Evolutionary conservation across 2,329 filamentous ascomycete species (phyloP), one percentile per base, ranked within the genome.

Genomic region (Penicillium paneum): DNA sequence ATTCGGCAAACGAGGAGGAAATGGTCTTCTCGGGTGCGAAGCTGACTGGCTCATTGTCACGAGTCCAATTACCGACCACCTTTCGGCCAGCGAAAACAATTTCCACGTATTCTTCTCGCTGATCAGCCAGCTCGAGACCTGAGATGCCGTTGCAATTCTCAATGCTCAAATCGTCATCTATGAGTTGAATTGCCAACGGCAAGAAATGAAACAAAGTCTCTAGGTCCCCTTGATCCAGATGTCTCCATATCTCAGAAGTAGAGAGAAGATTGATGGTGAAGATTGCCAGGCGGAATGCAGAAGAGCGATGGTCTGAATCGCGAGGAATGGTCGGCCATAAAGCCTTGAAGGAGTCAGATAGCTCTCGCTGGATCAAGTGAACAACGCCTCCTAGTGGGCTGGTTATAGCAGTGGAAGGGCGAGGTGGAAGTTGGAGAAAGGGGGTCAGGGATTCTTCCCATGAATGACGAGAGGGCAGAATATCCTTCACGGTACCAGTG

Each of bases 221-320:
- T 24, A 69, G 64, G 46, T 70, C 58, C 39, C 71, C 68, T 40
- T 69, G 44, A 36, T 70, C 61, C 8, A 76, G 47, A 32, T 63
- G 59, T 13, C 68, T 61, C 12, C 73, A 59, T 3, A 75, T 48
- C 19, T 75, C 69, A 2, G 71, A 71, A 1, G 69, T 70, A 17
- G 74, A 73, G 31, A 91, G 67, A 0, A 94, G 68, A 45, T 80
- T 80, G 6, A 79, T 77, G 0, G 84, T 81, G 68, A 91, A 96
- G 45, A 87, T 78, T 1, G 87, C 84, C 76, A 95, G 89, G 52
- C 93, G 82, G 13, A 90, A 83, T 1, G 90, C 84, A 50, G 89
- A 78, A 2, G 90, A 90, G 31, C 86, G 83, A 0, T 89, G 89
- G 59, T 83, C 82, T 4, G 81, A 76, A 67, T 96, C 91, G 40